Conservation (phyloP, 2,329 filamentous ascomycete species). For the Paracoccidioides lutzii region DNA sequence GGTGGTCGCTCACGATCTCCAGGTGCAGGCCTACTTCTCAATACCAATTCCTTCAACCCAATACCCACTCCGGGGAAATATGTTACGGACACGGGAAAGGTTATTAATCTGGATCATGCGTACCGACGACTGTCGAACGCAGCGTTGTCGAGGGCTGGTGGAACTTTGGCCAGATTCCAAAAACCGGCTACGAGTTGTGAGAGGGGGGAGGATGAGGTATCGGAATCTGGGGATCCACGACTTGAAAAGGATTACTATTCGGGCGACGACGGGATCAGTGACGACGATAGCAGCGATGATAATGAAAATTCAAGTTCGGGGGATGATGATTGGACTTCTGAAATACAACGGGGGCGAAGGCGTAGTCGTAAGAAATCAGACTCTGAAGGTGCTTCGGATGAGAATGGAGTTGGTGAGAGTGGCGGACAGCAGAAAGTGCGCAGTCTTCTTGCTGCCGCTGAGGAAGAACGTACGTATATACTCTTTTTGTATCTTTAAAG, state of each 20-base stretch:
- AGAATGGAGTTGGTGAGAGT: constrained; percentile 12
- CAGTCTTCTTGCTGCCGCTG: constrained; percentile 59
- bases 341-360: constrained; percentile 27
- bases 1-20: constrained; percentile 24
- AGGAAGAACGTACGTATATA: constrained; percentile 58
- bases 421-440: constrained; percentile 33
- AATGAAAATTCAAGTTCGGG: constrained; percentile 42
- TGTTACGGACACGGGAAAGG: constrained; percentile 47
- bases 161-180: constrained; percentile 50
- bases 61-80: constrained; percentile 30
- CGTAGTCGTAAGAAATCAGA: constrained; percentile 20
- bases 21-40: constrained; percentile 32
- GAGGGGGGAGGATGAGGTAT: constrained; percentile 26
- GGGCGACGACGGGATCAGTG: constrained; percentile 46
- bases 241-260: constrained; percentile 59
- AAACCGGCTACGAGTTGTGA: constrained; percentile 31
- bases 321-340: constrained; percentile 45
- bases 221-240: constrained; percentile 41
- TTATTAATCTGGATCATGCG: constrained; percentile 55
- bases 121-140: constrained; percentile 62
- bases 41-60: constrained; percentile 37
- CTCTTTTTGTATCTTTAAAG: constrained; percentile 3
- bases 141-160: constrained; percentile 50
- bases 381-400: constrained; percentile 4
- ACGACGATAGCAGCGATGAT: constrained; percentile 28